Conservation (phyloP, 2,329 filamentous ascomycete species). For the Saccharata proteae region DNA sequence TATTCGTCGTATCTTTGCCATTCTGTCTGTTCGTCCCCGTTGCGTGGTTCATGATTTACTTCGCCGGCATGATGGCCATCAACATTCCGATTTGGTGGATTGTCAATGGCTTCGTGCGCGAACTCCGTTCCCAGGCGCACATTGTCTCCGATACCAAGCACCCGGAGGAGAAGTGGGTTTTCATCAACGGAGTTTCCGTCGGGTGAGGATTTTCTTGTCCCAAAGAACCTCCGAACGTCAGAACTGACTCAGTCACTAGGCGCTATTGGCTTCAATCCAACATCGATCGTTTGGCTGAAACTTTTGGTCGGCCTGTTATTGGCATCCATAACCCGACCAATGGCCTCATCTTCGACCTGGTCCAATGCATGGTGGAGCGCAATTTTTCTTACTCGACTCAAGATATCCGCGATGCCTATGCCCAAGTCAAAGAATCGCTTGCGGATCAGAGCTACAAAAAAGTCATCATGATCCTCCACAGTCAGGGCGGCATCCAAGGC, state of each 20-base stretch:
- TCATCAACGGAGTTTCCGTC: conserved; percentile 59
- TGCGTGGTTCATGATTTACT: conserved; percentile 22
- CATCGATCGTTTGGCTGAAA: conserved; percentile 57
- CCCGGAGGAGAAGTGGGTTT: conserved; percentile 63
- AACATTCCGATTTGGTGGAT: conserved; percentile 20
- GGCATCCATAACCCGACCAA: conserved; percentile 64
- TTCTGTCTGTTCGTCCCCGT: conserved; percentile 33
- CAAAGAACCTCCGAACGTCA: conserved; percentile 2
- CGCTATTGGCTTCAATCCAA: conserved; percentile 42
- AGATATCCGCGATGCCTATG: conserved; percentile 47
- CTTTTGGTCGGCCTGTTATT: conserved; percentile 57
- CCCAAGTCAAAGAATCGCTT: conserved; percentile 51
- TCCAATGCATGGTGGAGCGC: conserved; percentile 68
- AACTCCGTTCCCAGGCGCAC: conserved; percentile 44
- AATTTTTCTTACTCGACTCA: conserved; percentile 60
- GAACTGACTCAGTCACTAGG: conserved; percentile 10
- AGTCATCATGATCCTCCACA: conserved; percentile 63
- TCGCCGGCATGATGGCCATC: conserved; percentile 15
- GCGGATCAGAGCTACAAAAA: conserved; percentile 52
- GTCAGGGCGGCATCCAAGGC: conserved; percentile 65
- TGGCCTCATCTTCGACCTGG: conserved; percentile 62
- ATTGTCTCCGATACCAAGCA: conserved; percentile 26
- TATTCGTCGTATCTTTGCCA: conserved; percentile 49
- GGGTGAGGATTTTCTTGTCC: conserved; percentile 33
- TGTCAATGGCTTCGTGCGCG: conserved; percentile 21